Base-by-base conservation (phyloP, 768 basidiomycete genomes). In the Boletus barrowsii region DNA sequence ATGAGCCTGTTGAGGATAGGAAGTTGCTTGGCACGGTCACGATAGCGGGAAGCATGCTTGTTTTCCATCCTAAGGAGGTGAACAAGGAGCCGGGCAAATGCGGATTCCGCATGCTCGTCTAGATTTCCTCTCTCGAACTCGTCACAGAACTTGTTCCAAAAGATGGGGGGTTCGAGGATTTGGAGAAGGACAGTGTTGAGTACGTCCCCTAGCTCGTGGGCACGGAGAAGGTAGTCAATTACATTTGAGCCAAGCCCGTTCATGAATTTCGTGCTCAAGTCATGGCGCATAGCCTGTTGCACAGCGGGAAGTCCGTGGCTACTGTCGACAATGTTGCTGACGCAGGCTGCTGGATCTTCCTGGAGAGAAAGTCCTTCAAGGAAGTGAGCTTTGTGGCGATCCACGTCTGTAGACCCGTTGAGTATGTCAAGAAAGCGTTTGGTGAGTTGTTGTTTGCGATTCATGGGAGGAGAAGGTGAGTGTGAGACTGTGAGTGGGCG, bases 121-220 rank as follows among this genome's bases (percentile, higher is more conserved):
- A 81, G 62, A 6, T 61, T 57, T 15, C 68, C 66, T 17, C 60
- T 64, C 30, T 69, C 60, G 32, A 77, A 79, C 17, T 73, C 74
- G 10, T 62, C 47, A 2, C 61, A 54, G 51, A 77, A 76, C 7
- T 64, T 60, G 42, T 50, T 58, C 80, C 79, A 84, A 58, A 83
- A 83, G 30, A 81, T 70, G 1, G 80, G 75, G 0, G 81, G 82
- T 0, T 82, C 72, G 13, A 78, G 73, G 22, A 84, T 75, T 2
- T 59, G 58, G 40, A 64, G 41, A 40, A 84, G 49, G 20, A 82
- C 61, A 15, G 66, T 59, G 11, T 71, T 58, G 1, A 84, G 63
- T 33, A 76, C 68, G 15, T 69, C 56, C 1, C 71, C 73, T 44
- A 80, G 65, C 39, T 51, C 62, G n/a, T 63, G 62, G 2, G 82